phyloP scores from a whole-genome alignment of 2,329 filamentous ascomycete genomes.

The Nigrospora sphaerica region DNA sequence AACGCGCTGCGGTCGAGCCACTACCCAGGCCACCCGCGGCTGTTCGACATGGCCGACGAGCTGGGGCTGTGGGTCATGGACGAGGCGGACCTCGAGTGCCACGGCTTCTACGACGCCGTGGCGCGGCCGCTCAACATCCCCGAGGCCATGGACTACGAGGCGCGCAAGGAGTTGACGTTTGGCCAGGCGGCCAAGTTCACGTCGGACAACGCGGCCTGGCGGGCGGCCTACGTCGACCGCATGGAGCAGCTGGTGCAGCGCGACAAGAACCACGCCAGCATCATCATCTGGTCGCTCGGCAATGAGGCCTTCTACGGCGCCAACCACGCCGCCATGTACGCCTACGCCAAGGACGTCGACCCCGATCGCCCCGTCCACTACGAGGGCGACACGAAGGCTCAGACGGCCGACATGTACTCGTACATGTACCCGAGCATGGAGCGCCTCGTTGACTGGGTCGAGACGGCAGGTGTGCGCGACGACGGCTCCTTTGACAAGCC shows the following conservation, averaged over 20 bases:
- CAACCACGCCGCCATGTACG: conserved; percentile 63
- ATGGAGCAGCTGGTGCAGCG: conserved; percentile 57
- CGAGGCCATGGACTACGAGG: conserved; percentile 50
- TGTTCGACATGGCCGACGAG: conserved; percentile 57
- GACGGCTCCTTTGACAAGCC: conserved; percentile 47
- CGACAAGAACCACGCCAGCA: conserved; percentile 51
- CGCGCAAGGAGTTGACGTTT: conserved; percentile 52
- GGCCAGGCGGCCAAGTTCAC: conserved; percentile 49
- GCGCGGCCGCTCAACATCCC: conserved; percentile 44
- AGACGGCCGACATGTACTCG: conserved; percentile 58
- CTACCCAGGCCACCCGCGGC: conserved; percentile 54
- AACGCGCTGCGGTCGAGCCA: conserved; percentile 65
- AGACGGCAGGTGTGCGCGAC: conserved; percentile 30
- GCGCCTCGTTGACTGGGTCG: conserved; percentile 37
- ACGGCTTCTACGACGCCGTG: conserved; percentile 44
- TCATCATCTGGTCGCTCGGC: conserved; percentile 66
- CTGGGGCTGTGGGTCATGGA: conserved; percentile 57
- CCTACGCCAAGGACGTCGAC: conserved; percentile 52
- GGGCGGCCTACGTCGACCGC: conserved; percentile 59
- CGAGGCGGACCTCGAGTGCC: conserved; percentile 45
- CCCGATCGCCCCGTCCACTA: conserved; percentile 56
- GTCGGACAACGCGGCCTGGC: conserved; percentile 54
- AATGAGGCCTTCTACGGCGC: conserved; percentile 66
- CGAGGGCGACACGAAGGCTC: conserved; percentile 54
- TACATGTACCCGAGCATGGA: conserved; percentile 58